These are phyloP conservation scores for Ascochyta pisi DNA, from an alignment of 2,329 filamentous ascomycete genomes.

Conservation along the genomic window DNA sequence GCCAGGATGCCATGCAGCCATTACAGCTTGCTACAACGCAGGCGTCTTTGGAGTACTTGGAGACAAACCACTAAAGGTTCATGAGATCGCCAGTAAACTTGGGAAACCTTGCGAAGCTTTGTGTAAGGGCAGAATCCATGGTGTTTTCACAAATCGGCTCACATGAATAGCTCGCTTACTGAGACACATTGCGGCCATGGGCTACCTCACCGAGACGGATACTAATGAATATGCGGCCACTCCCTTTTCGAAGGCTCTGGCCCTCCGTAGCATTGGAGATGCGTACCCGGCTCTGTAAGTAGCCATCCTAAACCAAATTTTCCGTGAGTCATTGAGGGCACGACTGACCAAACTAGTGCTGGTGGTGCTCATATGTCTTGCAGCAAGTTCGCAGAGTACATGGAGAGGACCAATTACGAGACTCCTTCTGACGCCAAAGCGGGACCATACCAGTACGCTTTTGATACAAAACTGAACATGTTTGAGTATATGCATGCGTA, in stretches of 20 bases:
- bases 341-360: too few species aligned
- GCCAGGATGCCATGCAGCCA: too few species aligned
- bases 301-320: too few species aligned
- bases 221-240: conserved; percentile 9
- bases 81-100: too few species aligned
- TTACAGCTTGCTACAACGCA: too few species aligned
- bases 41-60: too few species aligned
- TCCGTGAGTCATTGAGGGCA: too few species aligned
- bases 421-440: neutral
- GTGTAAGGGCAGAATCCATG: too few species aligned
- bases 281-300: conserved; percentile 1
- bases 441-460: conserved; percentile 6
- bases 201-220: neutral
- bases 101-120: too few species aligned
- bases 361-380: neutral
- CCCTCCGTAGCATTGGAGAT: conserved; percentile 6
- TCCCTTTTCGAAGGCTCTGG: conserved; percentile 8
- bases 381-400: neutral
- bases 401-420: conserved; percentile 3
- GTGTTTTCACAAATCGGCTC: too few species aligned
- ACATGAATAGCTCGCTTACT: too few species aligned
- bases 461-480: conserved; percentile 2
- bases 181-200: neutral
- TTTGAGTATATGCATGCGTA: conserved; percentile 6
- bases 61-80: too few species aligned